Evolutionary conservation across 2,329 filamentous ascomycete genomes (phyloP), one percentile per base, ranked within the genome.

Genomic region (Thermomyces lanuginosus): DNA sequence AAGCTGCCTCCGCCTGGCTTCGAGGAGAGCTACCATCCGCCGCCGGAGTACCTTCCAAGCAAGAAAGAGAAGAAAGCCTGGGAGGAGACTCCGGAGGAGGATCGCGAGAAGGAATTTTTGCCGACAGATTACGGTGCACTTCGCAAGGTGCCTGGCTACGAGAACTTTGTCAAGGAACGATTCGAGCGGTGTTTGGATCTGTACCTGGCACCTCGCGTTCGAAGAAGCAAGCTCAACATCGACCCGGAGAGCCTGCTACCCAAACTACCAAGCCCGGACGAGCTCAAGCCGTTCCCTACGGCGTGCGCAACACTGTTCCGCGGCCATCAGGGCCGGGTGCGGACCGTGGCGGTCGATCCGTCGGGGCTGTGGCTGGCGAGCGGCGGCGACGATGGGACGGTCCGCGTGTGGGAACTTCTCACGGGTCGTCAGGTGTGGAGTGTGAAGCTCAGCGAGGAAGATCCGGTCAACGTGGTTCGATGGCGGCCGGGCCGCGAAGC

Each of bases 171-270:
- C 49, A 92, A 93, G 53, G 89, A 98, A 55, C 76, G 84, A 39
- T 98, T 98, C 43, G 84, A 98, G 53, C 69, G 91, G 38, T 95
- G 83, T 50, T 61, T 98, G 40, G 91, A 98, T 55, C 66, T 98
- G 10, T 98, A 98, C 51, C 67, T 98, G 33, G 89, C 91, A 9
- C 89, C 91, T 24, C 69, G 89, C 45, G 73, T 98, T 30, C 73
- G 86, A 33, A 78, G 91, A 51, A 93, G 84, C 60, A 79, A 84
- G 53, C 70, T 98, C 45, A 92, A 95, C 56, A 95, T 98, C 45
- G 89, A 98, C 43, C 89, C 89, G 3, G 78, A 79, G 51, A 92
- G 82, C 19, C 63, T 98, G 26, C 66, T 98, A 18, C 86, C 89
- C 8, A 93, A 93, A 51, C 64, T 98, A 5, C 89, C 91, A 5